Conservation (phyloP, 805 yeast genomes). For the Allodekkera sacchari region DNA sequence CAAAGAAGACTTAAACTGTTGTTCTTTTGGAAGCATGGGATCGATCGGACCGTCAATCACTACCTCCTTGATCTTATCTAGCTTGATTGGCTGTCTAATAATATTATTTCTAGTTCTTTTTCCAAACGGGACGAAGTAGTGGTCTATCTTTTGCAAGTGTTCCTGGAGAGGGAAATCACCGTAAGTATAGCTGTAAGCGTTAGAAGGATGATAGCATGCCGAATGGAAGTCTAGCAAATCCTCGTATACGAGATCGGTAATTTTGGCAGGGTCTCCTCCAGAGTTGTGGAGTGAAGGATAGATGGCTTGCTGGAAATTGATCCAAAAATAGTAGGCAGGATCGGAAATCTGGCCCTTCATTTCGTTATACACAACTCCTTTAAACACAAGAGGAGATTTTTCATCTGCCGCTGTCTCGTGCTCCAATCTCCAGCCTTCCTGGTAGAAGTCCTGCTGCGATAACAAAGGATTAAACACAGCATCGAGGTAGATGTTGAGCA, state of each 20-base stretch:
- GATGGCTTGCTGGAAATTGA: constrained; percentile 70
- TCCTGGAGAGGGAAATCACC: constrained; percentile 63
- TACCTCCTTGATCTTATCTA: constrained; percentile 28
- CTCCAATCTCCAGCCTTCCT: constrained; percentile 98
- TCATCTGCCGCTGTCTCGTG: constrained; percentile 52
- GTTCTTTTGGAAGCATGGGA: constrained; percentile 56
- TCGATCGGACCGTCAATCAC: constrained; percentile 70
- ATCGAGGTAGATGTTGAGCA: constrained; percentile 82
- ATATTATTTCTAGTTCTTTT: constrained; percentile 27
- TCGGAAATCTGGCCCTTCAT: constrained; percentile 97
- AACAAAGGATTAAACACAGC: constrained; percentile 79
- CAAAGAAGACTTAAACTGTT: constrained; percentile 71
- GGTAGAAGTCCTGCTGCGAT: constrained; percentile 73
- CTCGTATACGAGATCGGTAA: constrained; percentile 65
- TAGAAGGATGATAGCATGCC: constrained; percentile 80
- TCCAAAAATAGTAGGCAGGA: constrained; percentile 78
- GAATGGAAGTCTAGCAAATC: constrained; percentile 74
- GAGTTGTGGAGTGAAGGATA: constrained; percentile 83
- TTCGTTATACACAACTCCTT: constrained; percentile 96
- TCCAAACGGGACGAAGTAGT: constrained; percentile 46
- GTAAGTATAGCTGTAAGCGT: constrained; percentile 79
- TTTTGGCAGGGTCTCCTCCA: constrained; percentile 86
- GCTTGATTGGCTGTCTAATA: constrained; percentile 39
- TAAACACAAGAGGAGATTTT: constrained; percentile 57
- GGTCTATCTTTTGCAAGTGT: constrained; percentile 50